Evolutionary conservation across 2,329 filamentous ascomycete genomes (phyloP).

Genomic region (Monosporascus sp.): DNA sequence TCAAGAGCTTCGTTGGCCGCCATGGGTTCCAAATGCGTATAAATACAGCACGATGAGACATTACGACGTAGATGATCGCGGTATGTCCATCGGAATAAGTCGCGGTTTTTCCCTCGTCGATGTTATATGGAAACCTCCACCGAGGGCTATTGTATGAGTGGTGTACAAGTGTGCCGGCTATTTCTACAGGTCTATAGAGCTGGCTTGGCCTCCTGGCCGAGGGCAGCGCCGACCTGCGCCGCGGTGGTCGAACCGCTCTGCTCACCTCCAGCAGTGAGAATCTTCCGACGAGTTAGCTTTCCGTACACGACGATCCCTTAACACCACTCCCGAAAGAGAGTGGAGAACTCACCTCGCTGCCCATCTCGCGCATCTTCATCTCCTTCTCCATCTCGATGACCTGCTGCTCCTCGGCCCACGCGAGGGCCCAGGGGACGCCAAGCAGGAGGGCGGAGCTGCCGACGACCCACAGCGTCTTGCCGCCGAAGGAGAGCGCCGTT

Average conservation of each 20-base stretch:
- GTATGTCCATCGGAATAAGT: not conserved
- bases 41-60: not conserved
- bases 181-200: slow-evolving; percentile 37
- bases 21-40: no score
- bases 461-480: slow-evolving; percentile 86
- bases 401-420: slow-evolving; percentile 93
- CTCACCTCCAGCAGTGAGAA: slow-evolving; percentile 45
- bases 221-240: slow-evolving; percentile 43
- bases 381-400: slow-evolving; percentile 96
- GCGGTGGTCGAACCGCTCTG: slow-evolving; percentile 36
- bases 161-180: not conserved
- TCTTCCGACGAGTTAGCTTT: slow-evolving; percentile 18
- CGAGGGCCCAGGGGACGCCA: slow-evolving; percentile 88
- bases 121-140: not conserved
- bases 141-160: not conserved
- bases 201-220: slow-evolving; percentile 45
- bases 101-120: not conserved
- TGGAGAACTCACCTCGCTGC: slow-evolving; percentile 53
- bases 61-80: not conserved
- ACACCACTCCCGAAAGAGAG: not conserved
- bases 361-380: slow-evolving; percentile 90
- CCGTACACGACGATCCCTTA: not conserved
- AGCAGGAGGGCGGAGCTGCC: slow-evolving; percentile 84
- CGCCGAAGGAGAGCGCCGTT: slow-evolving; percentile 62
- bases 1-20: no score